Conservation (phyloP, 164 flowering plant genomes). For the Nymphaea colorata region DNA sequence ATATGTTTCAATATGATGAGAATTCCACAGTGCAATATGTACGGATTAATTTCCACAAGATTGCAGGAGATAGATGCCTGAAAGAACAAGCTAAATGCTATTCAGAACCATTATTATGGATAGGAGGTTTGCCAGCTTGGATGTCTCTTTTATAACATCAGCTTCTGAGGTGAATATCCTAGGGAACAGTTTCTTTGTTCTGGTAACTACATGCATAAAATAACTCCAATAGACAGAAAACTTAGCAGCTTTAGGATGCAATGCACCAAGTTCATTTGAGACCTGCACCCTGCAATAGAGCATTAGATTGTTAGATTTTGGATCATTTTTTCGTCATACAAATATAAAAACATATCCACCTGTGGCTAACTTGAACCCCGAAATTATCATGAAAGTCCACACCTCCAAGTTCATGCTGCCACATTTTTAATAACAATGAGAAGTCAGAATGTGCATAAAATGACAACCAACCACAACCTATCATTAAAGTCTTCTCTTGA, state of each 20-base stretch:
- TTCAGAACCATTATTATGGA: slow-evolving; percentile 37
- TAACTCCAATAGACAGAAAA: slow-evolving; percentile 43
- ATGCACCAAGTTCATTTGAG: slow-evolving; percentile 69
- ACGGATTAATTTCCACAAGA: not conserved
- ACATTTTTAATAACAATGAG: not conserved
- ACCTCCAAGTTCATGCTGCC: slow-evolving; percentile 35
- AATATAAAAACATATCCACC: slow-evolving; percentile 2
- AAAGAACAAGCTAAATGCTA: slow-evolving; percentile 49
- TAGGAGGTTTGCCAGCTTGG: slow-evolving; percentile 37
- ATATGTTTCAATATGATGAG: not conserved
- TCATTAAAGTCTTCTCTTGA: no score
- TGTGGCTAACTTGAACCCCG: slow-evolving; percentile 43
- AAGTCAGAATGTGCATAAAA: not conserved
- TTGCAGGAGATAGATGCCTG: slow-evolving; percentile 22
- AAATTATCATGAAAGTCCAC: slow-evolving; percentile 36
- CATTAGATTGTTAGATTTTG: not conserved
- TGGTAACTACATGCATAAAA: slow-evolving; percentile 24
- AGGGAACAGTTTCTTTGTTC: slow-evolving; percentile 24
- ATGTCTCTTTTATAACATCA: slow-evolving; percentile 25
- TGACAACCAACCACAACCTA: not conserved
- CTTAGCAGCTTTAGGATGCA: slow-evolving; percentile 53
- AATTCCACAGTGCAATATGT: no score
- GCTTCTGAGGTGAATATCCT: slow-evolving; percentile 25
- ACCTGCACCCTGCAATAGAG: slow-evolving; percentile 47
- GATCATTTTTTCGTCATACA: no score